A percentile compares a stretch with the other conserved stretches of the same genome.
Evolutionary conservation across 768 basidiomycete genomes (phyloP).

Genomic region (Rubroboletus satanas): DNA sequence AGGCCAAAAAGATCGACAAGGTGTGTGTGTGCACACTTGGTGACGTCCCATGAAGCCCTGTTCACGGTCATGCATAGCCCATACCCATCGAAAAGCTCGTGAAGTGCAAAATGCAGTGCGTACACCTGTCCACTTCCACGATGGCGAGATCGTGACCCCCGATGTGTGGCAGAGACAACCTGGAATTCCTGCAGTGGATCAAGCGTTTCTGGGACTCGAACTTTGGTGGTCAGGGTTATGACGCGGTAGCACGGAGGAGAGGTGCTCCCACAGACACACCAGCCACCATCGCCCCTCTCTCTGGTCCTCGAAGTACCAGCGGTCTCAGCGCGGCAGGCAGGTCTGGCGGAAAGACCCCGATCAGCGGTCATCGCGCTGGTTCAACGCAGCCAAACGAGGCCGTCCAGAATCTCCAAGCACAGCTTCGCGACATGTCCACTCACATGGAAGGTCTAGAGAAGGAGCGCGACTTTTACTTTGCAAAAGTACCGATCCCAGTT

Average conservation of each 20-base stretch:
- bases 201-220: slow-evolving; percentile 95
- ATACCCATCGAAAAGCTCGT: slow-evolving; percentile 92
- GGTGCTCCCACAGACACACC: slow-evolving; percentile 75
- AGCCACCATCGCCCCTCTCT: slow-evolving; percentile 71
- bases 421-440: slow-evolving; percentile 75
- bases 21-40: slow-evolving; percentile 36
- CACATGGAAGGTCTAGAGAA: slow-evolving; percentile 92
- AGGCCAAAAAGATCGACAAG: slow-evolving; percentile 92
- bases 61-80: slow-evolving; percentile 48
- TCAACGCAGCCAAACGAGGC: slow-evolving; percentile 66
- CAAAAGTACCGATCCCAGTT: slow-evolving; percentile 60
- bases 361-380: slow-evolving; percentile 63
- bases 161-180: slow-evolving; percentile 69
- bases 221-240: slow-evolving; percentile 84
- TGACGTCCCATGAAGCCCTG: not conserved
- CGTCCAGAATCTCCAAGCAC: slow-evolving; percentile 62
- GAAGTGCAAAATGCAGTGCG: slow-evolving; percentile 99
- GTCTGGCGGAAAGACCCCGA: slow-evolving; percentile 68
- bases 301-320: slow-evolving; percentile 37
- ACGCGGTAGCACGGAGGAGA: slow-evolving; percentile 75
- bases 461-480: slow-evolving; percentile 98
- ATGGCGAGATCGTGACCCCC: slow-evolving; percentile 14
- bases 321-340: slow-evolving; percentile 39
- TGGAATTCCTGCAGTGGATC: slow-evolving; percentile 98
- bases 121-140: slow-evolving; percentile 18